Percentiles rank a stretch among this genome's conserved stretches.
Evolutionary conservation across 1,139 yeast species (phyloP).

Genomic region (Sugiyamaella paludigena): DNA sequence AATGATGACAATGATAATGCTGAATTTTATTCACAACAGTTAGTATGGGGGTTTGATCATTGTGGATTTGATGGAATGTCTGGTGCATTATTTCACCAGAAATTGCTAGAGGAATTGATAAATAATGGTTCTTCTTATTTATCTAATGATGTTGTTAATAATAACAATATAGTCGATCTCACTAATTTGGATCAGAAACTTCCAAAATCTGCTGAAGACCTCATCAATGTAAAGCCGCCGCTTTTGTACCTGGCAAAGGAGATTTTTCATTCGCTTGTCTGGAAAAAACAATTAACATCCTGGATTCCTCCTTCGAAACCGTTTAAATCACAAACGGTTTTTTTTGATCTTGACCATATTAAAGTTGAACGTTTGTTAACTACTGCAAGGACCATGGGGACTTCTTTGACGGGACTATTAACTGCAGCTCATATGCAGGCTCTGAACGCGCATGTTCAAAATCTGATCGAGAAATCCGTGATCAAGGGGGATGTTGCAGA

Average conservation of each 20-base stretch:
- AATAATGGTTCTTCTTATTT: neutral
- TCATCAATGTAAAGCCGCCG: slow-evolving; percentile 21
- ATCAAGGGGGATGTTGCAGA: neutral
- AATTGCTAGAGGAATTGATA: slow-evolving; percentile 18
- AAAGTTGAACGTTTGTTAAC: slow-evolving; percentile 12
- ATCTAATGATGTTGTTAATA: neutral
- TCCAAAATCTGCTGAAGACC: slow-evolving; percentile 17
- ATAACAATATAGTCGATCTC: slow-evolving; percentile 3
- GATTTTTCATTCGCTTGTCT: neutral
- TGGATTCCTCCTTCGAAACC: slow-evolving; percentile 10
- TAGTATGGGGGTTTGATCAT: slow-evolving; percentile 28
- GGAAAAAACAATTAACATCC: too few relatives aligned
- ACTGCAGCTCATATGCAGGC: slow-evolving; percentile 15
- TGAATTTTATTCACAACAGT: slow-evolving; percentile 3
- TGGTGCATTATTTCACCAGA: slow-evolving; percentile 25
- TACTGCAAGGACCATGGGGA: slow-evolving; percentile 9
- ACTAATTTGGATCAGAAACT: too few relatives aligned
- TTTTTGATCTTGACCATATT: slow-evolving; percentile 14
- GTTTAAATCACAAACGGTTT: slow-evolving; percentile 16
- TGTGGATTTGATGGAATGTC: slow-evolving; percentile 26
- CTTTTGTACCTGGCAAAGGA: neutral
- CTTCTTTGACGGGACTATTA: slow-evolving; percentile 16
- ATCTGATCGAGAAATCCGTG: neutral
- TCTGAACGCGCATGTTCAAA: slow-evolving; percentile 5
- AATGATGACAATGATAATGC: slow-evolving; percentile 2